Evolutionary conservation across 495 filamentous ascomycete genomes (phyloP).

Genomic region (Venustampulla echinocandica): DNA sequence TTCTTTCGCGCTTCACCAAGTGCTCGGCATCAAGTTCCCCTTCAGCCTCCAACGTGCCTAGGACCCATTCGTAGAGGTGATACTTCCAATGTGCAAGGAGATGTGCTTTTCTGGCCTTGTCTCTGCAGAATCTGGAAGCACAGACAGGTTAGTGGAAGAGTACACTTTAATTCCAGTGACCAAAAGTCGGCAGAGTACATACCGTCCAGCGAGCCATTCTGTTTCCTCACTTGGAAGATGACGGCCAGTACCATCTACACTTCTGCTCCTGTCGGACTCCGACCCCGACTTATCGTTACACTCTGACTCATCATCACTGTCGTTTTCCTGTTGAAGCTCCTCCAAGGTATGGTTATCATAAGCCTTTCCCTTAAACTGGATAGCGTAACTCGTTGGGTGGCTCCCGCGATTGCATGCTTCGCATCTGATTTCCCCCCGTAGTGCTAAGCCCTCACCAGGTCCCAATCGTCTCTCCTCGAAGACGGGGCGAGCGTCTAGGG

Average conservation of each 20-base stretch:
- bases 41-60: slow-evolving; percentile 41
- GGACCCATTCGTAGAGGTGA: slow-evolving; percentile 55
- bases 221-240: slow-evolving; percentile 7
- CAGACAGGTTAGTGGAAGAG: no score
- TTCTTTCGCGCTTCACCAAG: slow-evolving; percentile 44
- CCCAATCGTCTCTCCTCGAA: slow-evolving; percentile 28
- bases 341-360: slow-evolving; percentile 65
- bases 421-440: slow-evolving; percentile 44
- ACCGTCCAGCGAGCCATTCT: slow-evolving; percentile 17
- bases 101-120: slow-evolving; percentile 54
- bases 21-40: slow-evolving; percentile 44
- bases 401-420: slow-evolving; percentile 67
- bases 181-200: not conserved
- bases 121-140: slow-evolving; percentile 35
- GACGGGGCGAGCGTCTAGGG: slow-evolving; percentile 57
- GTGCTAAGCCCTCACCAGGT: slow-evolving; percentile 17
- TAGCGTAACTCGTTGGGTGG: slow-evolving; percentile 55
- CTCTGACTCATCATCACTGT: slow-evolving; percentile 33
- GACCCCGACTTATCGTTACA: not conserved
- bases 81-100: slow-evolving; percentile 59
- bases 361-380: slow-evolving; percentile 57
- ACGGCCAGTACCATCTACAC: slow-evolving; percentile 9
- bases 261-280: not conserved
- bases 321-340: slow-evolving; percentile 47
- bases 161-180: not conserved